Percentiles rank a stretch among this genome's conserved stretches.
Evolutionary conservation across 1,139 yeast species (phyloP).

Genomic region (Yamadazyma kanchanaburiensis): DNA sequence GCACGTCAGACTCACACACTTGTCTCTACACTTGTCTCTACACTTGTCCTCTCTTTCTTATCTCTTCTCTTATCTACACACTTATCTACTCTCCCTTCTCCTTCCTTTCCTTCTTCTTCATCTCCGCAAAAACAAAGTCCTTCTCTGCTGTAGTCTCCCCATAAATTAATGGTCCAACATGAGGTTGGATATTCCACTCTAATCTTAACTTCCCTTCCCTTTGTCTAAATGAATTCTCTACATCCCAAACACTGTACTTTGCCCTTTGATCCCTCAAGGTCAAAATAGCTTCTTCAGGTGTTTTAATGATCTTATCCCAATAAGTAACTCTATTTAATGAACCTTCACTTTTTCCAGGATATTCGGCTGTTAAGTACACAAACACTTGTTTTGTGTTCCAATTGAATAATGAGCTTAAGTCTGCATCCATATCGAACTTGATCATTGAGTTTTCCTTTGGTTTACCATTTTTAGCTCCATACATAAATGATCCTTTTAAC

Average conservation of each 20-base stretch:
- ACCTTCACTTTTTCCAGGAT: conserved; percentile 56
- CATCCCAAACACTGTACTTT: conserved; percentile 88
- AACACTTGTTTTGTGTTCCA: conserved; percentile 98
- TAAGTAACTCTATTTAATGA: conserved; percentile 69
- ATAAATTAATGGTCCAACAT: conserved; percentile 73
- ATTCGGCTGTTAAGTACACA: conserved; percentile 85
- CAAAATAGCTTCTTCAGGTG: conserved; percentile 56
- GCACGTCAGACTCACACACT: too few species aligned
- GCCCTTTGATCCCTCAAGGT: conserved; percentile 53
- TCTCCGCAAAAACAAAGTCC: conserved; percentile 27
- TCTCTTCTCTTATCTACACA: too few species aligned
- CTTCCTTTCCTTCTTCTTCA: conserved; percentile 16
- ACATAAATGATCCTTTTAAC: conserved; percentile 63
- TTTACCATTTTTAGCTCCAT: conserved; percentile 65
- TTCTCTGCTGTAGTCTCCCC: conserved; percentile 50
- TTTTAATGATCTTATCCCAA: conserved; percentile 82
- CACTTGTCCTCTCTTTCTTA: too few species aligned
- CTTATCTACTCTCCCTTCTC: too few species aligned
- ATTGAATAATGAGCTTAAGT: conserved; percentile 72
- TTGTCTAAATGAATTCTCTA: conserved; percentile 60
- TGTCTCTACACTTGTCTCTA: too few species aligned
- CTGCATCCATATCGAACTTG: conserved; percentile 65
- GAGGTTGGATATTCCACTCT: conserved; percentile 93
- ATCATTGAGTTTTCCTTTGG: conserved; percentile 80
- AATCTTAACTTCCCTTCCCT: conserved; percentile 68